Evolutionary conservation across 495 filamentous ascomycete species (phyloP).

Genomic region (Mytilinidion resinicola): DNA sequence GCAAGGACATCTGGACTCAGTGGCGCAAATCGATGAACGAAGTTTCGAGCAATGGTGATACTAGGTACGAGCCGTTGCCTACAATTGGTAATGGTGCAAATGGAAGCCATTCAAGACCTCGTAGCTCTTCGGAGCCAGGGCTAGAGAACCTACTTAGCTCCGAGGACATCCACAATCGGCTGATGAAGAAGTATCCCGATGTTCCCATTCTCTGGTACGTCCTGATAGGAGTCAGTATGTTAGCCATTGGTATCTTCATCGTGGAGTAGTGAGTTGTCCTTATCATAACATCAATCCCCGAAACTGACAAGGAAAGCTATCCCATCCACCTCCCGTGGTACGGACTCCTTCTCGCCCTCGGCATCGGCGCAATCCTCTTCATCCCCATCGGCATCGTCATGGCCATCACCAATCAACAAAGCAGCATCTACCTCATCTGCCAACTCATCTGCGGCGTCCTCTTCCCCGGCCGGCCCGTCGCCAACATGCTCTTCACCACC

Average conservation of each 20-base stretch:
- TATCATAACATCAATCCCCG: background rate
- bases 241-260: slow-evolving; percentile 71
- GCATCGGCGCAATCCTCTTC: slow-evolving; percentile 65
- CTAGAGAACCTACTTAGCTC: slow-evolving; percentile 53
- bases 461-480: slow-evolving; percentile 75
- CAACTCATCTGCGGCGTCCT: slow-evolving; percentile 72
- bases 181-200: slow-evolving; percentile 70
- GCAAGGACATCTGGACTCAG: slow-evolving; percentile 65
- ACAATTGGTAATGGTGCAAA: slow-evolving; percentile 1
- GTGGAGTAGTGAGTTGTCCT: slow-evolving; percentile 59
- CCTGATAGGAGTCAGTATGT: slow-evolving; percentile 59
- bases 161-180: slow-evolving; percentile 71
- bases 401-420: slow-evolving; percentile 80
- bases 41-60: slow-evolving; percentile 13
- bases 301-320: slow-evolving; percentile 45
- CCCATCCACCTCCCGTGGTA: slow-evolving; percentile 71
- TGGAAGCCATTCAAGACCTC: slow-evolving; percentile 4
- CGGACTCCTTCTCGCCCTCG: slow-evolving; percentile 67
- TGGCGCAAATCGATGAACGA: slow-evolving; percentile 35
- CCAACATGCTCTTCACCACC: slow-evolving; percentile 85
- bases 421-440: slow-evolving; percentile 73
- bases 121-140: slow-evolving; percentile 29
- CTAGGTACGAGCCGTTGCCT: slow-evolving; percentile 27
- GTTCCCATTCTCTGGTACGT: slow-evolving; percentile 76
- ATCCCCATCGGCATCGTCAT: slow-evolving; percentile 79